Evolutionary conservation across 2,329 filamentous ascomycete species (phyloP).

Genomic region (Pseudopithomyces maydicus): DNA sequence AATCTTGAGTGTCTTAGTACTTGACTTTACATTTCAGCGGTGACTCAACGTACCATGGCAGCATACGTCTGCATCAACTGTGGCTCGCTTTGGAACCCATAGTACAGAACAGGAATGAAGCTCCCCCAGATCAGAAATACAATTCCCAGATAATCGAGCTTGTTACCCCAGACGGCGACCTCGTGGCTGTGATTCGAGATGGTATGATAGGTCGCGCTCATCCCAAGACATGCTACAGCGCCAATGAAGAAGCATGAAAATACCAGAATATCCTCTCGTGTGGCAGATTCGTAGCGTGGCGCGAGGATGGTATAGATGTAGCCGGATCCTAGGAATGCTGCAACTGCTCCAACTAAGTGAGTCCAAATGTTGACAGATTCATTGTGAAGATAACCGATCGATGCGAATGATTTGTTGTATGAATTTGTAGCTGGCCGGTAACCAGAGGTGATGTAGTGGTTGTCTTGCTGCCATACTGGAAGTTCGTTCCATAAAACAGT

Average conservation of each 20-base stretch:
- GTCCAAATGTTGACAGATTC: conserved; percentile 75
- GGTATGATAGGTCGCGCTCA: conserved; percentile 75
- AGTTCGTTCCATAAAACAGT: conserved; percentile 52
- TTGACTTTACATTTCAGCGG: too few species aligned
- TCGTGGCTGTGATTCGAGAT: conserved; percentile 81
- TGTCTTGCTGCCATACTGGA: conserved; percentile 60
- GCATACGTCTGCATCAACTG: conserved; percentile 73
- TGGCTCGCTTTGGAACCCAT: conserved; percentile 65
- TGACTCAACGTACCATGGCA: conserved; percentile 61
- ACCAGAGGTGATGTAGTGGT: conserved; percentile 69
- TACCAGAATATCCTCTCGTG: conserved; percentile 40
- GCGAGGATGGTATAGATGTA: conserved; percentile 29
- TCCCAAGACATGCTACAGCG: conserved; percentile 52
- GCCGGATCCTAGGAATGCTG: conserved; percentile 24
- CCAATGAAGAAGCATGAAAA: conserved; percentile 48
- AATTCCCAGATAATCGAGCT: conserved; percentile 93
- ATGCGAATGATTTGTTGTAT: conserved; percentile 62
- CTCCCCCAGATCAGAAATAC: conserved; percentile 89
- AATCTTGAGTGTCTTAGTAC: conserved; percentile 61
- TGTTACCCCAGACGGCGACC: conserved; percentile 84
- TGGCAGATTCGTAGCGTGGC: conserved; percentile 42
- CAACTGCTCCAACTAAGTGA: conserved; percentile 58
- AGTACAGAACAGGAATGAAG: conserved; percentile 80
- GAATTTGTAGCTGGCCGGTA: conserved; percentile 69
- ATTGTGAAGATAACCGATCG: conserved; percentile 68